Conservation (phyloP, 768 basidiomycete genomes). For the Mycena indigotica region DNA sequence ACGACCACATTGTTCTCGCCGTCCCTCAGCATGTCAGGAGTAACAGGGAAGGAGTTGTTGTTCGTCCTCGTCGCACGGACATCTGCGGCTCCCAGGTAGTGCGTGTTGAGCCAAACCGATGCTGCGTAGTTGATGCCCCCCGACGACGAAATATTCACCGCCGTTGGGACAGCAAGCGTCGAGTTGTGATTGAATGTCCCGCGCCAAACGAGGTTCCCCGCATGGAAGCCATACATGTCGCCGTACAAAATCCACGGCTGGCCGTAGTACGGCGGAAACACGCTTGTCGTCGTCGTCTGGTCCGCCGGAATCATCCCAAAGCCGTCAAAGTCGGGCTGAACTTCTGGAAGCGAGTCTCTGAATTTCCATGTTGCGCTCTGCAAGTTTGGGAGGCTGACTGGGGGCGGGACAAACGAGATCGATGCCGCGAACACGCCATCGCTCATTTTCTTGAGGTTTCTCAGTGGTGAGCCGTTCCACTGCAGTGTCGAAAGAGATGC, state of each 20-base stretch:
- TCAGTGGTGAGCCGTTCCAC: no score
- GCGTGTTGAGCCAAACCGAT: constrained; percentile 58
- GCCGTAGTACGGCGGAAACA: constrained; percentile 52
- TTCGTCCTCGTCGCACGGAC: constrained; percentile 12
- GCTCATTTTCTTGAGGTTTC: no score
- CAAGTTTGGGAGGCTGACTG: no score
- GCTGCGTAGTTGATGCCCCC: constrained; percentile 40
- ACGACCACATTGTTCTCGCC: constrained; percentile 20
- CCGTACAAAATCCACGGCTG: constrained; percentile 58
- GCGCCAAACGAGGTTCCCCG: constrained; percentile 18
- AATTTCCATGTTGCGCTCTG: constrained; percentile 48
- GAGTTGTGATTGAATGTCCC: constrained; percentile 14
- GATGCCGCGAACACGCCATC: no score
- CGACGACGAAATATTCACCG: constrained; percentile 18
- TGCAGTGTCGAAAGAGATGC: no score
- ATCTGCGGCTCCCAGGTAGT: constrained; percentile 42
- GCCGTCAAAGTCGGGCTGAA: constrained; percentile 48
- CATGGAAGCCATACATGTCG: constrained; percentile 60
- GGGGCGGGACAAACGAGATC: no score
- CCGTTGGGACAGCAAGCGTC: constrained; percentile 10
- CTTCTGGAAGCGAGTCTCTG: constrained; percentile 59
- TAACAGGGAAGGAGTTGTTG: constrained; percentile 14
- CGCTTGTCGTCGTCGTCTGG: constrained; percentile 54
- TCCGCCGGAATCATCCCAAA: constrained; percentile 53
- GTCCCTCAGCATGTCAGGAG: constrained; percentile 6